A percentile compares a stretch with the other conserved stretches of the same genome.
Evolutionary conservation across 495 filamentous ascomycete genomes (phyloP).

Genomic region (Parathielavia appendiculata): DNA sequence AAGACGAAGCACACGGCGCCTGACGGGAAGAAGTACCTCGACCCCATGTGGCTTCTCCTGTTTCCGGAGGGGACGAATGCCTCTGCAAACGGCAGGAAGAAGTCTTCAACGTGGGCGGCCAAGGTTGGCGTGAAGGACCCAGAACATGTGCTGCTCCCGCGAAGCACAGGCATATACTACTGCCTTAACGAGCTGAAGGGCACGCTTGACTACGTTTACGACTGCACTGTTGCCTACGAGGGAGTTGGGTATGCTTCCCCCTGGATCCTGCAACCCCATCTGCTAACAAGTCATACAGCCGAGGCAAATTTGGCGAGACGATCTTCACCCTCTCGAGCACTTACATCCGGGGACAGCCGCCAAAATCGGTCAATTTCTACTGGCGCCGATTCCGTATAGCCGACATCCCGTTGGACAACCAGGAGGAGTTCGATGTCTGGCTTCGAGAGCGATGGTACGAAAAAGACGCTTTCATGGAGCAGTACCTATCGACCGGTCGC

Average conservation of each 20-base stretch:
- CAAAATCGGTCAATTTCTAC: constrained; percentile 80
- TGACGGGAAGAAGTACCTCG: constrained; percentile 47
- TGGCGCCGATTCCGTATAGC: constrained; percentile 67
- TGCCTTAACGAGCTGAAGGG: constrained; percentile 65
- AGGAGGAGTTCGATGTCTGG: constrained; percentile 66
- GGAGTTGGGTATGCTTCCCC: constrained; percentile 60
- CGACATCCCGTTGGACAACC: constrained; percentile 61
- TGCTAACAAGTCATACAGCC: constrained; percentile 39
- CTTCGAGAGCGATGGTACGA: constrained; percentile 70
- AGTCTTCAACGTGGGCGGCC: constrained; percentile 62
- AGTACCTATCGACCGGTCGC: constrained; percentile 60
- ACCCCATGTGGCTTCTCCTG: constrained; percentile 83
- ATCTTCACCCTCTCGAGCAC: constrained; percentile 67
- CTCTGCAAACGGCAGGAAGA: constrained; percentile 56
- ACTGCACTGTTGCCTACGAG: constrained; percentile 82
- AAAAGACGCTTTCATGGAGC: constrained; percentile 71
- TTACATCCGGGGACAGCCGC: constrained; percentile 71
- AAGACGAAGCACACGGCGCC: constrained; percentile 50
- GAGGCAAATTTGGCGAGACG: constrained; percentile 67
- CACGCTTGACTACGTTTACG: constrained; percentile 75
- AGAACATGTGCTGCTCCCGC: constrained; percentile 63
- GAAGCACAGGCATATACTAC: constrained; percentile 71
- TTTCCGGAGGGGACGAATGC: constrained; percentile 83
- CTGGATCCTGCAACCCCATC: neutral
- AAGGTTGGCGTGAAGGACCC: constrained; percentile 63